Evolutionary conservation across 495 filamentous ascomycete species (phyloP).

Genomic region (Talaromyces adpressus): DNA sequence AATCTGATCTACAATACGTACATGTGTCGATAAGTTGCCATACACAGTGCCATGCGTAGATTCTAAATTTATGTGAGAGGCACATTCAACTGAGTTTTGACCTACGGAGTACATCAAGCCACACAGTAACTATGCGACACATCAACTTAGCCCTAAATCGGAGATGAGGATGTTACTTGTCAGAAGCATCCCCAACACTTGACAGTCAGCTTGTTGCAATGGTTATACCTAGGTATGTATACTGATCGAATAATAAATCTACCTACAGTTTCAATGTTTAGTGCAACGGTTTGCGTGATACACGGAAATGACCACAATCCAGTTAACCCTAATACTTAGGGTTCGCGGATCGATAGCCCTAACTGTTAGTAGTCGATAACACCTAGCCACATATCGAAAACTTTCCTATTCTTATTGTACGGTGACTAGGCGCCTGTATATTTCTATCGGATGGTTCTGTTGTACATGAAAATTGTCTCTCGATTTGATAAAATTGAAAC

Average conservation of each 20-base stretch:
- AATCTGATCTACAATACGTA: too few species aligned
- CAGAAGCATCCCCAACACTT: not conserved
- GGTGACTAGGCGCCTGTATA: not conserved
- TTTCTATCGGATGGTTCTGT: not conserved
- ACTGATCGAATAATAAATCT: not conserved
- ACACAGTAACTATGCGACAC: not conserved
- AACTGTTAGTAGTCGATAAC: not conserved
- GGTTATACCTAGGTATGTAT: not conserved
- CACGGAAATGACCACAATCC: not conserved
- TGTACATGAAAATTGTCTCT: too few species aligned
- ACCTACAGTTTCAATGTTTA: not conserved
- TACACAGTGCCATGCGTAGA: too few species aligned
- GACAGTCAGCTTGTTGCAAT: not conserved
- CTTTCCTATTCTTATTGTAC: not conserved
- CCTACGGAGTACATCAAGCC: too few species aligned
- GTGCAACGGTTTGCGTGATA: not conserved
- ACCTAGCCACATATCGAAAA: not conserved
- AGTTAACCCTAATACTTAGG: not conserved
- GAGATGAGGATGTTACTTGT: not conserved
- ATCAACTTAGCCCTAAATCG: not conserved
- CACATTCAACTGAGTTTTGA: not conserved
- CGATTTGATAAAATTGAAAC: not conserved
- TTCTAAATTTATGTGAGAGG: too few species aligned
- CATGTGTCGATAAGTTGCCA: too few species aligned
- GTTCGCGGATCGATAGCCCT: not conserved